phyloP scores from a whole-genome alignment of 805 yeast species.

The Priceomyces medius region DNA sequence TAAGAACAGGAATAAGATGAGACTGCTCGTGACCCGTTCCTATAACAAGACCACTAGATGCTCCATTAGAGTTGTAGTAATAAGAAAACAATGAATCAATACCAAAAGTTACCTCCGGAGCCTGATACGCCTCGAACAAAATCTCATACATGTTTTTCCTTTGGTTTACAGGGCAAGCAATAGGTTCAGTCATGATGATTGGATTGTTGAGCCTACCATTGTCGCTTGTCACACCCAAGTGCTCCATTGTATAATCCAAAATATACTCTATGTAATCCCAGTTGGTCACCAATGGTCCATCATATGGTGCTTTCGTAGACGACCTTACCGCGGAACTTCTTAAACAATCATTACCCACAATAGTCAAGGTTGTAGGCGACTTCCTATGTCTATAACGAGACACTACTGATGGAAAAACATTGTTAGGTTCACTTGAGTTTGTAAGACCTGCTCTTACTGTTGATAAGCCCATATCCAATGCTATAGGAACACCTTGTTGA shows the following conservation, averaged over 20 bases:
- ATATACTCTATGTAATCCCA: constrained; percentile 89
- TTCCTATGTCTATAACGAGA: constrained; percentile 81
- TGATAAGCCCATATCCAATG: constrained; percentile 80
- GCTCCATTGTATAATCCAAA: constrained; percentile 79
- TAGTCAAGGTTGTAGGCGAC: constrained; percentile 56
- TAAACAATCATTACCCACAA: constrained; percentile 80
- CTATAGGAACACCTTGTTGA: constrained; percentile 66
- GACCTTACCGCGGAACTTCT: constrained; percentile 68
- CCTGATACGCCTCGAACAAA: constrained; percentile 78
- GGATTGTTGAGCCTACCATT: constrained; percentile 69
- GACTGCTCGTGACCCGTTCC: constrained; percentile 83
- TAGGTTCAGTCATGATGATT: constrained; percentile 72
- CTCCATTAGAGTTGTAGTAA: constrained; percentile 54
- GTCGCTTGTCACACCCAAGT: constrained; percentile 58
- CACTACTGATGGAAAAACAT: constrained; percentile 64
- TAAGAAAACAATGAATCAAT: constrained; percentile 80
- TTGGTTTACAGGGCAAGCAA: constrained; percentile 70
- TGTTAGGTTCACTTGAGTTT: constrained; percentile 46
- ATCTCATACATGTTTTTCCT: constrained; percentile 76
- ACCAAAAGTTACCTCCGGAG: constrained; percentile 75
- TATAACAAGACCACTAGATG: constrained; percentile 64
- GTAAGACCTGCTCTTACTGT: constrained; percentile 60
- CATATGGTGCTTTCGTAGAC: constrained; percentile 77
- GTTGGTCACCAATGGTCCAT: constrained; percentile 81
- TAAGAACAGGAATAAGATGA: constrained; percentile 74